Base-by-base conservation (phyloP, 2,329 filamentous ascomycete genomes). In the Davidsoniella eucalypti region DNA sequence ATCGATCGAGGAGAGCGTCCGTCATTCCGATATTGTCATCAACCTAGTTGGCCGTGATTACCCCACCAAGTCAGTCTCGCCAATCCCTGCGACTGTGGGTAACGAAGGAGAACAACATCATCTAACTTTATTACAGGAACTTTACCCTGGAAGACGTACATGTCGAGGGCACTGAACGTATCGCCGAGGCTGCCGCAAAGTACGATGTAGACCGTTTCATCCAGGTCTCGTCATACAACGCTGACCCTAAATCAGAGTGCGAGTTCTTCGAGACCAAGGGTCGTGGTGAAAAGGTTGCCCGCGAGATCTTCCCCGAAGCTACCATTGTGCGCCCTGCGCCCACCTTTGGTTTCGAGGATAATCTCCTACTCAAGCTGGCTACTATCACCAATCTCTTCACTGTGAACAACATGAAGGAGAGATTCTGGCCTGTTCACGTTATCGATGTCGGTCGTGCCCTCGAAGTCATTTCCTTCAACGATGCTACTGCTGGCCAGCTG, bases 141-240 rank as follows among this genome's bases (percentile, higher is more conserved):
- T 98, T 95, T 67, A 78, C 82, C 51, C 73, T 94, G 54, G 82
- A 86, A 59, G 90, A 96, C 63, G 87, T 96, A 40, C 87, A 98
- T 61, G 78, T 96, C 38, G 87, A 94, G 64, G 87, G 90, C 55
- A 82, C 84, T 16, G 84, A 93, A 69, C 82, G 92, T 58, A 98
- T 98, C 60, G 86, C 78, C 47, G 87, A 94, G 63, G 87, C 92
- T 49, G 87, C 87, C 49, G 92, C 90, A 60, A 98, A 98, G 69
- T 98, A 98, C 68, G 90, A 98, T 61, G 80, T 95, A 57, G 92
- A 98, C 68, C 82, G 92, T 56, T 98, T 86, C 67, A 87, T 98
- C 56, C 92, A 98, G 60, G 81, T 98, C 58, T 98, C 92, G 8
- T 94, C 88, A 29, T 88, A 93, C 74, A 96, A 90, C 61, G 90